A percentile compares a stretch with the other conserved stretches of the same genome.
Evolutionary conservation across 2,329 filamentous ascomycete species (phyloP).

Genomic region (Fusarium sp.): DNA sequence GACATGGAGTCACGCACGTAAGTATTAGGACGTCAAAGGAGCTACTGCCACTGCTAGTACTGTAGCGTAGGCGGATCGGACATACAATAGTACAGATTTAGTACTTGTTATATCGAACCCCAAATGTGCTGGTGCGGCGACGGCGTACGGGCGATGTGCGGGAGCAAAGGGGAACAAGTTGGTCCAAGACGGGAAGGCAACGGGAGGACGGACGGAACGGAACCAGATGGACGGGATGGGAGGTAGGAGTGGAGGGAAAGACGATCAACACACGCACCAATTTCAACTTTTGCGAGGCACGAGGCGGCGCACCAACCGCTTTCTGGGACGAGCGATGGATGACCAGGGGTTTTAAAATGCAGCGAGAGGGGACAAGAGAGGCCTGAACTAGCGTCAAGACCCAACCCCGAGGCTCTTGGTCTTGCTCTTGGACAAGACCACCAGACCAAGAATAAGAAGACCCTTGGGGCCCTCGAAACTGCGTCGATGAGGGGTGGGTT

Average conservation of each 20-base stretch:
- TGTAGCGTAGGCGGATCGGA: conserved; percentile 6
- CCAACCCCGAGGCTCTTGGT: conserved; percentile 15
- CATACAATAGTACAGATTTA: conserved; percentile 20
- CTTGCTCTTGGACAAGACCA: conserved; percentile 13
- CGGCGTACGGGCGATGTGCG: conserved; percentile 45
- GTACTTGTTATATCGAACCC: conserved; percentile 29
- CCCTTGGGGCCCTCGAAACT: conserved; percentile 33
- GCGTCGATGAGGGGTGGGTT: conserved; percentile 37
- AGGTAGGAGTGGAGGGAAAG: conserved; percentile 42
- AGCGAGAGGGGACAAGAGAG: no score
- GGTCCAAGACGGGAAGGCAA: conserved; percentile 46
- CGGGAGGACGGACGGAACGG: conserved; percentile 47
- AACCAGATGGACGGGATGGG: conserved; percentile 44
- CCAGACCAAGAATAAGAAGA: conserved; percentile 20
- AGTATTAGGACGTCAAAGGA: conserved; percentile 35
- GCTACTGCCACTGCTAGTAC: conserved; percentile 5
- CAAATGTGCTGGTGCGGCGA: conserved; percentile 43
- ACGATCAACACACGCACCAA: conserved; percentile 43
- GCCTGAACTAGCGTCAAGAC: conserved; percentile 22
- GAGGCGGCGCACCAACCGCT: conserved; percentile 44
- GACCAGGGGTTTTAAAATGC: conserved; percentile 7
- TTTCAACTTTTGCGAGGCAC: conserved; percentile 44
- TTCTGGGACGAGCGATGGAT: conserved; percentile 39
- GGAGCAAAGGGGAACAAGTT: conserved; percentile 47
- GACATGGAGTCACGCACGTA: conserved; percentile 39